Evolutionary conservation across 805 yeast species (phyloP).

Genomic region (Starmerella scarabaei): DNA sequence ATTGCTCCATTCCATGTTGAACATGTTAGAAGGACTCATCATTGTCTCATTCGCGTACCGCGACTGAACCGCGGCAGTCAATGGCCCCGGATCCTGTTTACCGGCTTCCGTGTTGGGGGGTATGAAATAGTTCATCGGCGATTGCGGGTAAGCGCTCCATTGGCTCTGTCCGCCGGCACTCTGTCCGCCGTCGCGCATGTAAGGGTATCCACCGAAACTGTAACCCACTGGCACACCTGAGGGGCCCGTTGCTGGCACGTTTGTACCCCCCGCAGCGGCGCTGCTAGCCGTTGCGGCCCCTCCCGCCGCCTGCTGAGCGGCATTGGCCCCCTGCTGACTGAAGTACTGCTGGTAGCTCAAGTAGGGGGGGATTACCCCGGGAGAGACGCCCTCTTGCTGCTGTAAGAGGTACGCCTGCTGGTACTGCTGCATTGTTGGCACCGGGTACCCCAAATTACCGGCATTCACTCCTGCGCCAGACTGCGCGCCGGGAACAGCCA

Average conservation of each 20-base stretch:
- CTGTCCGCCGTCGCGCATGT: neutral
- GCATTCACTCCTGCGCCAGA: too few relatives aligned
- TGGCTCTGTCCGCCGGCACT: conserved; percentile 1
- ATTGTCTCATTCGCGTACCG: conserved; percentile 59
- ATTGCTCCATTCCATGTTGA: conserved; percentile 46
- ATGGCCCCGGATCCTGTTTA: conserved; percentile 49
- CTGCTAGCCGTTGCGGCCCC: too few relatives aligned
- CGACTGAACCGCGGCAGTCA: conserved; percentile 45
- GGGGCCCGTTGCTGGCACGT: too few relatives aligned
- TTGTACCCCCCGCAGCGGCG: too few relatives aligned
- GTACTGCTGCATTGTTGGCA: neutral
- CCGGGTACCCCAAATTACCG: too few relatives aligned
- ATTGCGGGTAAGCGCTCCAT: conserved; percentile 14
- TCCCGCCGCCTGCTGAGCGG: too few relatives aligned
- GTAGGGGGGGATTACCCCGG: too few relatives aligned
- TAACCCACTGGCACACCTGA: neutral
- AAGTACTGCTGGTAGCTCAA: too few relatives aligned
- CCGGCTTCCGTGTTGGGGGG: conserved; percentile 6
- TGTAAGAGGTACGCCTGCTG: neutral
- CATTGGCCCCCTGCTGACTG: too few relatives aligned
- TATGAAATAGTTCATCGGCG: conserved; percentile 14
- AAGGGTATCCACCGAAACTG: neutral
- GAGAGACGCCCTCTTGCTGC: neutral
- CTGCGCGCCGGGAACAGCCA: too few relatives aligned
- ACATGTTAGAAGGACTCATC: conserved; percentile 71